Base-by-base conservation (phyloP, 2,329 filamentous ascomycete species). In the Aspergillus novoparasiticus region DNA sequence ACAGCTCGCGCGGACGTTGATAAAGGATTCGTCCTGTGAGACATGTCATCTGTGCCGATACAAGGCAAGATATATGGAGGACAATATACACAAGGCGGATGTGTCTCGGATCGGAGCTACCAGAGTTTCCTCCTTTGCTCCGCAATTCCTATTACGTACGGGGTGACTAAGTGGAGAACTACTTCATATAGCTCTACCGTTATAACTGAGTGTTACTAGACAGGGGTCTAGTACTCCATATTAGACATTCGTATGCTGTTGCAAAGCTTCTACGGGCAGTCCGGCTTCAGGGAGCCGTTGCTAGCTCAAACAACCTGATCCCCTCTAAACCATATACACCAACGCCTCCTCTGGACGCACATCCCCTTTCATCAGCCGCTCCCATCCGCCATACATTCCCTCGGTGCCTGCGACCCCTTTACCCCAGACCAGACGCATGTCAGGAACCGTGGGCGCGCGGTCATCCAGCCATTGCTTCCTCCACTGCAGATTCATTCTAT, bases 381-480 rank as follows among this genome's bases (percentile, higher is more conserved):
- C 28, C 64, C 61, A 63, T 39, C 61, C 64, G 5, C 60, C 53
- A 9, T 63, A 46, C 9, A 63, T 58, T 12, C 58, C 58, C 9
- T 65, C 53, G 6, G 55, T 36, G 12, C 64, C 61, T 23, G 51
- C 26, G 6, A 65, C 45, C 6, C 64, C 64, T 51, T 53, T 23
- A 4, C 64, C 58, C 32, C 50, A 53, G 28, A 51, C 57, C 32
- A 64, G 36, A 9, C 30, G 43, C 48, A 63, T 61, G 48, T 65
- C 61, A 16, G 61, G 61, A 9, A 59, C 45, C 6, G 48, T 41
- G 14, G 41, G 12, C 19, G 14, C 39, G 53, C 51, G 48, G 21
- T 58, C 45, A 4, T 30, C 61, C 39, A 66, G 16, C 64, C 64
- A 66, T 16, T 57, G 51, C 32, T 64, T 41, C 64, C 62, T 41